Conservation (phyloP, 805 yeast genomes). For the Suhomyces canberraensis region DNA sequence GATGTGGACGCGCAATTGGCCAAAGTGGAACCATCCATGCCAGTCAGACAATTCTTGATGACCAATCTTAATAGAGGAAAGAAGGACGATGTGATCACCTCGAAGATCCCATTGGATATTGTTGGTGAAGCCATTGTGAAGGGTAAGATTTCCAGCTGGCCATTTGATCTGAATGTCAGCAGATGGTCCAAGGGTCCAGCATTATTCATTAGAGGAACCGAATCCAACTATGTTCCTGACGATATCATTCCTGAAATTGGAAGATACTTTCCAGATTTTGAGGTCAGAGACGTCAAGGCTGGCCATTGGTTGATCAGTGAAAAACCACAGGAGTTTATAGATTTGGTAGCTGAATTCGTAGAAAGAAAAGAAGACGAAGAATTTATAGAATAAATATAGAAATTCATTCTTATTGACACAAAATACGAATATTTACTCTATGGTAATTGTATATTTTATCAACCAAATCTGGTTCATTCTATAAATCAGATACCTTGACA, state of each 20-base stretch:
- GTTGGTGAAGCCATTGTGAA: conserved; percentile 62
- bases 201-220: conserved; percentile 74
- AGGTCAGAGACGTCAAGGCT: conserved; percentile 67
- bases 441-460: no score
- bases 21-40: conserved; percentile 55
- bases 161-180: conserved; percentile 51
- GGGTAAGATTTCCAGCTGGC: conserved; percentile 74
- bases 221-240: conserved; percentile 77
- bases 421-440: no score
- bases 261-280: conserved; percentile 73
- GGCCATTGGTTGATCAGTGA: conserved; percentile 96
- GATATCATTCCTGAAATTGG: conserved; percentile 74
- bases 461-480: not conserved
- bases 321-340: conserved; percentile 73
- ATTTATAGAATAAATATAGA: not conserved
- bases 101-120: conserved; percentile 70
- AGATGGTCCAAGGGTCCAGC: conserved; percentile 66
- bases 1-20: conserved; percentile 67
- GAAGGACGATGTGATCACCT: conserved; percentile 38
- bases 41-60: conserved; percentile 73
- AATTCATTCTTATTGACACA: no score
- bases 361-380: conserved; percentile 41
- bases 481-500: conserved; percentile 26
- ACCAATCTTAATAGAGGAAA: conserved; percentile 58
- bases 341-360: conserved; percentile 58